Percentiles rank a stretch among this genome's conserved stretches.
phyloP scores from a whole-genome alignment of 371 early-diverging fungal genomes.

The Haplosporangium sp. region DNA sequence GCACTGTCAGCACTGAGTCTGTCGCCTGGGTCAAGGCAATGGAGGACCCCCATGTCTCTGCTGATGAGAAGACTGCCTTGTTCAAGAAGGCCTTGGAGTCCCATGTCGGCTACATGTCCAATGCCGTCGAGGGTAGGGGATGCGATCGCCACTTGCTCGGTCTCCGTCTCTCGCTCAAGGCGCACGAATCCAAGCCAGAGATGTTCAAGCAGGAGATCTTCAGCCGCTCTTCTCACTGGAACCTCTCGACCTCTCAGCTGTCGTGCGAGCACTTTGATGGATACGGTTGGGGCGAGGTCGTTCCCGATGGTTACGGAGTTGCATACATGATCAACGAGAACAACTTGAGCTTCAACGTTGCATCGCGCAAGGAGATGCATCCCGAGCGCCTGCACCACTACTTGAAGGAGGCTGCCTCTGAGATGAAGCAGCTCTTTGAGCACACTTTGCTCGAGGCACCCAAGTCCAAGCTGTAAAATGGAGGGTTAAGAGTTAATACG shows the following conservation, averaged over 20 bases:
- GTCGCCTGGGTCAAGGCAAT: constrained; percentile 89
- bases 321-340: constrained; percentile 95
- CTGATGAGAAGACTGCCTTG: constrained; percentile 71
- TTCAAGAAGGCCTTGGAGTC: constrained; percentile 78
- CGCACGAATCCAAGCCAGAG: constrained; percentile 80
- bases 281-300: constrained; percentile 98
- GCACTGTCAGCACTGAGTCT: constrained; percentile 83
- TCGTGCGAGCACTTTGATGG: constrained; percentile 90
- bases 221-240: constrained; percentile 90
- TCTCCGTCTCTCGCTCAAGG: constrained; percentile 71
- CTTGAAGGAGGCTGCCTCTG: constrained; percentile 78
- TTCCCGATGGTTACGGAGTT: constrained; percentile 93
- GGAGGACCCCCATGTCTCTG: constrained; percentile 71
- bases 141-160: constrained; percentile 94
- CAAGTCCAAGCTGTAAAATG: constrained; percentile 36
- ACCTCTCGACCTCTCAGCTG: constrained; percentile 93
- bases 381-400: constrained; percentile 71
- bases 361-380: constrained; percentile 74
- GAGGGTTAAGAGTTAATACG: background rate
- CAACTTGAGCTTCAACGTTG: constrained; percentile 88
- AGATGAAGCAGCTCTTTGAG: constrained; percentile 70
- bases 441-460: constrained; percentile 45
- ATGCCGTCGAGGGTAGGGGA: constrained; percentile 85
- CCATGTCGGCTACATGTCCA: constrained; percentile 86
- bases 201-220: constrained; percentile 90